Conservation (phyloP, 352 stramenopile genomes). For the Phytophthora kernoviae region DNA sequence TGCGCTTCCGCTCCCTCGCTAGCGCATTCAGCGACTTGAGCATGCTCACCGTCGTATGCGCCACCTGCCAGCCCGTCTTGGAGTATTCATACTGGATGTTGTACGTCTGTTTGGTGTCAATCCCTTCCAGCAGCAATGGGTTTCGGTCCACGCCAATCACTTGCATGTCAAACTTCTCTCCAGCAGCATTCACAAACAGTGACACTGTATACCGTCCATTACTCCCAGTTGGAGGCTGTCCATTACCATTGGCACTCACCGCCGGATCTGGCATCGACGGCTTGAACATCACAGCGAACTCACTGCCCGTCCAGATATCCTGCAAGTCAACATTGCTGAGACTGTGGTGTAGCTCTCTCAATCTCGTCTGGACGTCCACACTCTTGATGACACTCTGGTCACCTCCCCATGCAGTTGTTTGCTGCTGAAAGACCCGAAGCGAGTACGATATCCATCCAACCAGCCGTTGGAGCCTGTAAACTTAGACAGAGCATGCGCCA, state of each 20-base stretch:
- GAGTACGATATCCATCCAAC: constrained; percentile 84
- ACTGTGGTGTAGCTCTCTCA: constrained; percentile 81
- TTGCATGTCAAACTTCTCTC: constrained; percentile 84
- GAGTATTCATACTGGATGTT: constrained; percentile 82
- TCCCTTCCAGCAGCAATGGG: constrained; percentile 58
- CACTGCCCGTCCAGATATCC: constrained; percentile 81
- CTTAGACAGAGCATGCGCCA: constrained; percentile 70
- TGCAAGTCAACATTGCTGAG: constrained; percentile 62
- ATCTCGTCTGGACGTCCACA: constrained; percentile 84
- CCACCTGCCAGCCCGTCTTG: constrained; percentile 82
- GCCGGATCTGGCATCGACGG: constrained; percentile 20
- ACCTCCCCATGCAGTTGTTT: constrained; percentile 55
- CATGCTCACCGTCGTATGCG: constrained; percentile 78
- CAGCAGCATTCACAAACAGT: constrained; percentile 77
- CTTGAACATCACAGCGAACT: constrained; percentile 79
- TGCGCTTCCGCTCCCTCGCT: constrained; percentile 72
- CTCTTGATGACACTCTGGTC: constrained; percentile 80
- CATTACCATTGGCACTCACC: constrained; percentile 7
- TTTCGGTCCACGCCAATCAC: constrained; percentile 75
- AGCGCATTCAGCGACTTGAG: constrained; percentile 81
- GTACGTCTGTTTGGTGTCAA: constrained; percentile 66
- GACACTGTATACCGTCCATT: constrained; percentile 70
- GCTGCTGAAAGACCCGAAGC: constrained; percentile 84
- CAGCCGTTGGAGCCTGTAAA: constrained; percentile 87
- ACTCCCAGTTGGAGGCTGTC: background rate